Percentiles rank a stretch among this genome's conserved stretches.
Conservation (phyloP, 179 eudicot genomes). For the Nepenthes alata region DNA sequence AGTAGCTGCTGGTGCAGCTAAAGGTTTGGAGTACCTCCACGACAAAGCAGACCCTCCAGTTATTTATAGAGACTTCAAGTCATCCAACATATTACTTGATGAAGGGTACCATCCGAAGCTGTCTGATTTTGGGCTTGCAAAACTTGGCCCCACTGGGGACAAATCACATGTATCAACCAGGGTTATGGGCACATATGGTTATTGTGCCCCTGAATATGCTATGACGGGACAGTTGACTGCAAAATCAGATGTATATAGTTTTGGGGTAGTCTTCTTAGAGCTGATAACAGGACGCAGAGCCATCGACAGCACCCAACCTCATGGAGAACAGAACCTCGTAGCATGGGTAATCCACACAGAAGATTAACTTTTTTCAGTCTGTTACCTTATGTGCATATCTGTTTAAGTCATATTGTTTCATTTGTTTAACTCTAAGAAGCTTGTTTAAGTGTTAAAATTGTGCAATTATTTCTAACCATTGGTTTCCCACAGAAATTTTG, state of each 20-base stretch:
- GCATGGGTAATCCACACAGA: conserved; percentile 10
- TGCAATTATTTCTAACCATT: no score
- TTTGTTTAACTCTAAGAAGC: background rate
- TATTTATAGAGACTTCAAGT: conserved; percentile 25
- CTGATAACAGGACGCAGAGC: conserved; percentile 18
- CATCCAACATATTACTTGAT: conserved; percentile 24
- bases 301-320: conserved; percentile 9
- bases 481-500: no score
- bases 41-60: conserved; percentile 24
- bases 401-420: background rate
- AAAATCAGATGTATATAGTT: conserved; percentile 18
- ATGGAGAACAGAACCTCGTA: conserved; percentile 16
- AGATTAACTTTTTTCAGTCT: background rate
- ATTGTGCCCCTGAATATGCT: conserved; percentile 27
- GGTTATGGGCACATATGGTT: conserved; percentile 17
- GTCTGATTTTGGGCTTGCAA: conserved; percentile 29
- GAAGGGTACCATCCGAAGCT: conserved; percentile 24
- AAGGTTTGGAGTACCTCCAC: conserved; percentile 25
- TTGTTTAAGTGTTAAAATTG: no score
- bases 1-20: conserved; percentile 27
- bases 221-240: conserved; percentile 17
- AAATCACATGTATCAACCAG: conserved; percentile 13
- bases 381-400: background rate
- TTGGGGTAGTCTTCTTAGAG: conserved; percentile 18
- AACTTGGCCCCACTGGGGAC: conserved; percentile 16